Base-by-base conservation (phyloP, 78 protist genomes). In the Dictyostelium firmibasis region DNA sequence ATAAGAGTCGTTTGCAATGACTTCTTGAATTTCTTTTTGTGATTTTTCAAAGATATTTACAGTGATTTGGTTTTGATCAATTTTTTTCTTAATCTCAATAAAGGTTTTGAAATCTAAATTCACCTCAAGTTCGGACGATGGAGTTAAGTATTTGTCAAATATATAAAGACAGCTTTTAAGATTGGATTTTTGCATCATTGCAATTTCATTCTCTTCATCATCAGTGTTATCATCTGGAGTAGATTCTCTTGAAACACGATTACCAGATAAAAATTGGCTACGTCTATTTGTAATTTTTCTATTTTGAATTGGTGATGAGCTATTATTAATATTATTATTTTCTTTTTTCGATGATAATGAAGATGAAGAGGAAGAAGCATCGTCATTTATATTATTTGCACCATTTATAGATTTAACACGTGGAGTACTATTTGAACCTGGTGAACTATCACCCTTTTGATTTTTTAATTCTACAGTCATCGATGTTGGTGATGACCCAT, bases 141-240 rank as follows among this genome's bases (percentile, higher is more conserved):
- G 86, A 29, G 85, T 79, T 14, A 89, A 67, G 38, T 89, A 89
- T 47, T 89, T 89, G 18, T 89, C 94, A 76, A 89, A 89, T 23
- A 89, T 35, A 29, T 81, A 79, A 16, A 50, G 35, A 13, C 86
- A 84, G 4, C 31, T 78, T 57, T 81, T 75, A 7, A 81, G 35
- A 47, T 89, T 89, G 7, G 82, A 20, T 43, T 64, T 81, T 41
- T 41, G 69, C 10, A 38, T 35, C 25, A 75, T 57, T 11, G 57
- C 14, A 3, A 31, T 3, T 33, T 43, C 86, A 47, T 62, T 57
- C 36, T 64, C 83, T 11, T 64, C 81, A 25, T 70, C 83, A 23
- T 74, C 86, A 6, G 44, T 53, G 14, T 27, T 33, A 43, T 78
- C 84, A 43, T 36, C 57, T 31, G 77, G 77, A 5, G 57, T 43